These are phyloP conservation scores for Beauveria bassiana DNA, from an alignment of 2,329 filamentous ascomycete genomes.

Conservation along the genomic window DNA sequence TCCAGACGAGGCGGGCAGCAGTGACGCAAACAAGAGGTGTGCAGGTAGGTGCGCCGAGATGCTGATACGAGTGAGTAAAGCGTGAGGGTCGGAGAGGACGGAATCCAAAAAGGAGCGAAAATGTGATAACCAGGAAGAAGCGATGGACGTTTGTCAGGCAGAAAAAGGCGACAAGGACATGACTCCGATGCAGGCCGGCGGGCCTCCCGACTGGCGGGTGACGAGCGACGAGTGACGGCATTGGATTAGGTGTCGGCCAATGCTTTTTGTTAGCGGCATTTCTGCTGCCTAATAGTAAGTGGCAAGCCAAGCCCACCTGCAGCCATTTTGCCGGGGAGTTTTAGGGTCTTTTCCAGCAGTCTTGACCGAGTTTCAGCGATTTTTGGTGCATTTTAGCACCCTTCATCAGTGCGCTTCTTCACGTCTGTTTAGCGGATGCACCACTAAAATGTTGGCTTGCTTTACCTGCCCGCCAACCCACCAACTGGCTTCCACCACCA, in stretches of 20 bases:
- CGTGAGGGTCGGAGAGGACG: background rate
- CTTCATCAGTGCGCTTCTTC: background rate
- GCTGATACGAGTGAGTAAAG: background rate
- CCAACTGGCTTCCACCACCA: background rate
- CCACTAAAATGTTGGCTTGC: too few species aligned
- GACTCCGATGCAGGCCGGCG: conserved; percentile 9
- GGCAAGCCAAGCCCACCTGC: too few species aligned
- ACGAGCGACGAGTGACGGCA: conserved; percentile 8
- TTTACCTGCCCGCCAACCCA: background rate
- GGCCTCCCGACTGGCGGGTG: conserved; percentile 1
- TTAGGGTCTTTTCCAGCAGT: background rate
- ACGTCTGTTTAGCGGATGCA: too few species aligned
- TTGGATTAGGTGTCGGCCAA: background rate
- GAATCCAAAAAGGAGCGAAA: background rate
- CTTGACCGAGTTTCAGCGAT: background rate
- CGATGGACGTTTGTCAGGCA: conserved; percentile 3
- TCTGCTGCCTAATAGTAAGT: too few species aligned
- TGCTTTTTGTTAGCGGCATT: background rate
- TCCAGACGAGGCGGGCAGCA: background rate
- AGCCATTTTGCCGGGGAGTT: too few species aligned
- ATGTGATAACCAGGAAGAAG: background rate
- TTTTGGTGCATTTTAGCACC: background rate
- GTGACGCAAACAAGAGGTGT: background rate
- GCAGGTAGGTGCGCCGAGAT: background rate
- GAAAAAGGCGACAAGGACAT: conserved; percentile 5